Evolutionary conservation across 2,329 filamentous ascomycete genomes (phyloP), one percentile per base, ranked within the genome.

Genomic region (Phaeosphaeria sp.): DNA sequence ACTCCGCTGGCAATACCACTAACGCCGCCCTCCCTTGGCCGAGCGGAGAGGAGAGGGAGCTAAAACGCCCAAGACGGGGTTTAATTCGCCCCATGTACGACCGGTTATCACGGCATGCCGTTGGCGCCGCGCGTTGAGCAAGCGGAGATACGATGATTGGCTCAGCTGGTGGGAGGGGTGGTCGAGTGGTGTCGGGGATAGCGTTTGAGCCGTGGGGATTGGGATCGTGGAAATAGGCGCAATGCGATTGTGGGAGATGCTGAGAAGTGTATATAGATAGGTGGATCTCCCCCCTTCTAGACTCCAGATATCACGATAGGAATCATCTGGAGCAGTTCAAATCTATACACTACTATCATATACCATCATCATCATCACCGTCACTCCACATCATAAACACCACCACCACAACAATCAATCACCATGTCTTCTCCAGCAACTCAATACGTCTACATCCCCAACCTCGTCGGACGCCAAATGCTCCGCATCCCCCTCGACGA

Each of bases 371-470:
- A 47, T 20, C 39, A 23, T 27, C 20, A 23, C 42, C 25, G 20
- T 43, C 9, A 43, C 17, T 6, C 41, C n/a, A 21, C 41, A 43
- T 20, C 41, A 18, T 20, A 43, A 43, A 4, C 20, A 30, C 50
- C 23, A 33, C 36, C n/a, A 18, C 13, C 6, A 56, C 36, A 25
- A 54, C 46, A 22, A 43, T 36, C 22, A 43, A 30, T 43, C 41
- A 66, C 44, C 41, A 72, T 74, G 72, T 74, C 72, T 59, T 65
- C 69, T 39, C 66, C 69, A 50, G 52, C 61, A 43, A 60, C 66
- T 22, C 65, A 74, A 68, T 76, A 72, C 63, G 72, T 76, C 60
- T 77, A 77, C 70, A 75, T 77, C 54, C 73, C 74, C 64, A 77
- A 77, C 65, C 70, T 77, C 9, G 72, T 76, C 51, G 74, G 74